Evolutionary conservation across 2,329 filamentous ascomycete species (phyloP).

Genomic region (Colletotrichum sublineola): DNA sequence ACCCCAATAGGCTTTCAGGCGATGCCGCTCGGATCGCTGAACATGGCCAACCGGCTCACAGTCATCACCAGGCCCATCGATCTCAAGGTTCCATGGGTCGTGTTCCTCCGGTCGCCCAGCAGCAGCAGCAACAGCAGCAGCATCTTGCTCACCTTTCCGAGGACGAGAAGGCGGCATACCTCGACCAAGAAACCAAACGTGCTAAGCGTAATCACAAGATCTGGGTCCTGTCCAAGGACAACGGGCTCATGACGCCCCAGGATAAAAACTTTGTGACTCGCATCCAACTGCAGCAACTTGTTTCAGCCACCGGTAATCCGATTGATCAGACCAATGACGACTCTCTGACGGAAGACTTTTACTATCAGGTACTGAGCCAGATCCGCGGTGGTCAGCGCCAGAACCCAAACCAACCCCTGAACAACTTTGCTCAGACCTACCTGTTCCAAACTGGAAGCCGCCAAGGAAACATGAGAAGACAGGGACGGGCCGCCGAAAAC

Average conservation of each 20-base stretch:
- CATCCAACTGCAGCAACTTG: constrained; percentile 96
- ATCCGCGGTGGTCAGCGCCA: constrained; percentile 91
- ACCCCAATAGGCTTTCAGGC: constrained; percentile 74
- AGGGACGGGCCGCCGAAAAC: constrained; percentile 89
- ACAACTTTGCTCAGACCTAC: constrained; percentile 98
- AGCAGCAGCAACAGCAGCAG: constrained; percentile 81
- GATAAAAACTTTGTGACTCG: constrained; percentile 99
- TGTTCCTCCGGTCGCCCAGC: constrained; percentile 70
- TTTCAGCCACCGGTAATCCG: constrained; percentile 90
- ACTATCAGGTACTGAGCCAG: constrained; percentile 97
- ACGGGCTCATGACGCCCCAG: constrained; percentile 97
- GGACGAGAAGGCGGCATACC: constrained; percentile 84
- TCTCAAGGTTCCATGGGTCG: constrained; percentile 71
- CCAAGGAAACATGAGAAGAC: constrained; percentile 79
- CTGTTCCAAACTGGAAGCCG: constrained; percentile 93
- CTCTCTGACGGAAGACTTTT: constrained; percentile 92
- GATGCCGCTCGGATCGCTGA: constrained; percentile 57
- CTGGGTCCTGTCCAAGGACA: constrained; percentile 90
- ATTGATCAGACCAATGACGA: constrained; percentile 85
- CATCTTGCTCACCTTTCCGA: constrained; percentile 79
- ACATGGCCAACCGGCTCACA: constrained; percentile 40
- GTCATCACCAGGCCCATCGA: constrained; percentile 50
- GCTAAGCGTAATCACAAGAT: constrained; percentile 99
- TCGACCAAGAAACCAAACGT: constrained; percentile 92
- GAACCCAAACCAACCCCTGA: constrained; percentile 91